Conservation (phyloP, 2,329 filamentous ascomycete species). For the Colletotrichum neosansevieriae region DNA sequence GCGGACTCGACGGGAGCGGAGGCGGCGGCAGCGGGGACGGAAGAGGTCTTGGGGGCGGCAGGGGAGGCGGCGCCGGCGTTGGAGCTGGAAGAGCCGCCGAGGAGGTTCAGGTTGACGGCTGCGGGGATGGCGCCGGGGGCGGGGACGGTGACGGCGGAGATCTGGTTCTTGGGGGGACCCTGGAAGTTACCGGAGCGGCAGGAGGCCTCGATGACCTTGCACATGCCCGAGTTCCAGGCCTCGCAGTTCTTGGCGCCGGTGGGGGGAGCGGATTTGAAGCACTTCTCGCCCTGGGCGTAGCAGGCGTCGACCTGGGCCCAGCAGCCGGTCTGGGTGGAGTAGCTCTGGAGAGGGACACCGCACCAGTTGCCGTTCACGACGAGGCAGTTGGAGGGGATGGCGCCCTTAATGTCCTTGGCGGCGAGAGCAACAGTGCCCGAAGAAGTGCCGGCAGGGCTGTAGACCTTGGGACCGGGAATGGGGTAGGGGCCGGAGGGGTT, state of each 20-base stretch:
- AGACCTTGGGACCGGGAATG: slow-evolving; percentile 69
- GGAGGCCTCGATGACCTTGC: slow-evolving; percentile 58
- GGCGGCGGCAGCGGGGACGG: slow-evolving; percentile 3
- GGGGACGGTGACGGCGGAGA: slow-evolving; percentile 49
- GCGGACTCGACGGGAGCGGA: slow-evolving; percentile 13
- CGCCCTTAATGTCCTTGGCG: slow-evolving; percentile 53
- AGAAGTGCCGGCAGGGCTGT: slow-evolving; percentile 51
- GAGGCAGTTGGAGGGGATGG: slow-evolving; percentile 68
- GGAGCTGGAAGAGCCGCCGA: slow-evolving; percentile 31
- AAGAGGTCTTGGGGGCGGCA: slow-evolving; percentile 9
- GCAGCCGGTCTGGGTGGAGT: slow-evolving; percentile 68
- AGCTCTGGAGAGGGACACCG: slow-evolving; percentile 69
- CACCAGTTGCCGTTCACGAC: slow-evolving; percentile 81
- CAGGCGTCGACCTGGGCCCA: slow-evolving; percentile 68
- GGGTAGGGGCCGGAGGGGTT: slow-evolving; percentile 65
- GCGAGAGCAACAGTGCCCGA: slow-evolving; percentile 21
- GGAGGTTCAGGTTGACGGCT: slow-evolving; percentile 42
- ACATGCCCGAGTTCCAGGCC: slow-evolving; percentile 71
- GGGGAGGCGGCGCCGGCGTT: slow-evolving; percentile 9
- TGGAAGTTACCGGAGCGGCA: slow-evolving; percentile 58
- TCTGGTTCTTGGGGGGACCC: slow-evolving; percentile 61
- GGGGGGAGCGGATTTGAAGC: slow-evolving; percentile 69
- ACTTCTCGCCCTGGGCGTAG: slow-evolving; percentile 70
- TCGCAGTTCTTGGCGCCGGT: slow-evolving; percentile 71
- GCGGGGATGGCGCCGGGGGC: slow-evolving; percentile 51